Evolutionary conservation across 192 early-diverging fungal species (phyloP).

Genomic region (Dissophora ornata): DNA sequence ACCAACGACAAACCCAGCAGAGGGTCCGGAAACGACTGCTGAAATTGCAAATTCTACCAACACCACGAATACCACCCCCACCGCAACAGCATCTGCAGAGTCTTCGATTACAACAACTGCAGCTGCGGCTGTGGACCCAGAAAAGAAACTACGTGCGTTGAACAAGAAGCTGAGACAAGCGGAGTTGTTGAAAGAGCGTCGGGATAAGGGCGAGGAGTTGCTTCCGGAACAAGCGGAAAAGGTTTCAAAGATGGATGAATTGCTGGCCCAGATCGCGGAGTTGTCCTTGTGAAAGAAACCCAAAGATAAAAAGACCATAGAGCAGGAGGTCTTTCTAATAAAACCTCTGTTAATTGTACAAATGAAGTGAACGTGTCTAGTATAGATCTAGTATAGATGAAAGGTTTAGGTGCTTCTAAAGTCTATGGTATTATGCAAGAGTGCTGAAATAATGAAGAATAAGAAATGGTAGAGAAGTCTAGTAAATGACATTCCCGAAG

Average conservation of each 20-base stretch:
- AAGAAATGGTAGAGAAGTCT: conserved; percentile 1
- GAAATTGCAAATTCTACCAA: conserved; percentile 7
- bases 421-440: conserved; percentile 4
- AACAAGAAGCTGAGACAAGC: conserved; percentile 79
- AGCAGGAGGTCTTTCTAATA: no score
- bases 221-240: conserved; percentile 72
- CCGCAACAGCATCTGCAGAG: neutral
- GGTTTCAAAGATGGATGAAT: conserved; percentile 59
- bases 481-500: conserved; percentile 8
- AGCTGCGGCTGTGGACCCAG: conserved; percentile 17
- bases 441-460: conserved; percentile 3
- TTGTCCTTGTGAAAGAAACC: conserved; percentile 8
- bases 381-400: no score
- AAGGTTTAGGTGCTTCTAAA: neutral
- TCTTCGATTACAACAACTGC: neutral
- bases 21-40: conserved; percentile 2
- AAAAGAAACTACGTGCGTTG: conserved; percentile 69
- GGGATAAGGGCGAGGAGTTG: conserved; percentile 58
- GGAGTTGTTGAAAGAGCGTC: conserved; percentile 67
- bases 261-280: conserved; percentile 48
- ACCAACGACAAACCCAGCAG: conserved; percentile 3
- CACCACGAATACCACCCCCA: no score
- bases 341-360: no score
- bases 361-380: no score
- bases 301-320: conserved; percentile 5